Conservation (phyloP, 148 eudicot genomes). For the Euryodendron excelsum region DNA sequence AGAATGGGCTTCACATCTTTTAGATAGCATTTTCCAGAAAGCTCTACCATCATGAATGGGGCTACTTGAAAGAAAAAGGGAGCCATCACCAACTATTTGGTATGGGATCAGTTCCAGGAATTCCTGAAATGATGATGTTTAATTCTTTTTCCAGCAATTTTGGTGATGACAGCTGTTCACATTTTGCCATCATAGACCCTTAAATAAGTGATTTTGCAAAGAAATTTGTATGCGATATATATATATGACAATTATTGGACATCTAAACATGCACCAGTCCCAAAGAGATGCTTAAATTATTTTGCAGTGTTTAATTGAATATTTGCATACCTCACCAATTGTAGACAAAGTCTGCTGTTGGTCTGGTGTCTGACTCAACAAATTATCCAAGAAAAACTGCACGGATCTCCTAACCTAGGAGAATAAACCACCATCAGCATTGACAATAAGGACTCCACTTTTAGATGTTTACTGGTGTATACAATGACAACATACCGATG, state of each 20-base stretch:
- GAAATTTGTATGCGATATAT: too few relatives aligned
- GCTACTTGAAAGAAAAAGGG: too few relatives aligned
- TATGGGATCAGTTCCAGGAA: too few relatives aligned
- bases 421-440: slow-evolving; percentile 9
- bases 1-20: background rate
- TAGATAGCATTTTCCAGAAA: background rate
- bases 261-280: too few relatives aligned
- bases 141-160: too few relatives aligned
- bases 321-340: slow-evolving; percentile 82
- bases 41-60: too few relatives aligned
- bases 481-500: slow-evolving; percentile 53
- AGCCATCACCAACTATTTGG: background rate
- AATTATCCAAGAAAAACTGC: slow-evolving; percentile 86
- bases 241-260: too few relatives aligned
- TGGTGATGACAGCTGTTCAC: too few relatives aligned
- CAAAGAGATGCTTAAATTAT: too few relatives aligned
- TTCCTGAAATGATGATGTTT: too few relatives aligned
- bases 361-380: slow-evolving; percentile 79
- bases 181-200: too few relatives aligned
- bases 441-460: background rate
- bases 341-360: slow-evolving; percentile 91
- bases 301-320: background rate
- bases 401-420: slow-evolving; percentile 89
- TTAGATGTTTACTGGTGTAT: slow-evolving; percentile 8
- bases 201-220: too few relatives aligned